Percentiles rank a stretch among this genome's conserved stretches.
Conservation (phyloP, 192 early-diverging fungal genomes). For the Thamnidium elegans region DNA sequence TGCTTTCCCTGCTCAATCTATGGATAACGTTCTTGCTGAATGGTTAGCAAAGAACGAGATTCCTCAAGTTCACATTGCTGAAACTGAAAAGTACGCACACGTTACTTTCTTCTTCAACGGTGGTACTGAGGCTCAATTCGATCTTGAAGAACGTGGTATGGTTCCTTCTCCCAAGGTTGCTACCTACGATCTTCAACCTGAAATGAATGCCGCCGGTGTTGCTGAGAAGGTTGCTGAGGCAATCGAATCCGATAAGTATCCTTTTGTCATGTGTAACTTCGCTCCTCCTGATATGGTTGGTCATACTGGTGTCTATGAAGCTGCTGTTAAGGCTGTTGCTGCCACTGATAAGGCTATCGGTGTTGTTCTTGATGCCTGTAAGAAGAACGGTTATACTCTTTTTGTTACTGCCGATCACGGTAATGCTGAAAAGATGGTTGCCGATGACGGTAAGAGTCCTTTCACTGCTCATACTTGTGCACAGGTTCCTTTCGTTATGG, state of each 20-base stretch:
- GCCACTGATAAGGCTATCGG: constrained; percentile 96
- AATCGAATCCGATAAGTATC: constrained; percentile 74
- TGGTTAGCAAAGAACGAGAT: constrained; percentile 89
- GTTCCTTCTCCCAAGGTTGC: constrained; percentile 93
- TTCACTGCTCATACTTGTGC: constrained; percentile 96
- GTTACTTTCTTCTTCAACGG: constrained; percentile 99
- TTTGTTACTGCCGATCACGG: constrained; percentile 99
- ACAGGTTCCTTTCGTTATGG: constrained; percentile 92
- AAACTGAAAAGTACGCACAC: constrained; percentile 99
- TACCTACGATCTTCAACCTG: constrained; percentile 96
- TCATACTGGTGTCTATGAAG: constrained; percentile 95
- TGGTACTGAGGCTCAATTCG: constrained; percentile 90
- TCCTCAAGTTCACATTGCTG: constrained; percentile 94
- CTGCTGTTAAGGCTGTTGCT: constrained; percentile 86
- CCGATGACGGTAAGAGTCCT: constrained; percentile 77
- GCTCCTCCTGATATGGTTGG: constrained; percentile 97
- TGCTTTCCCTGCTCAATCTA: constrained; percentile 94
- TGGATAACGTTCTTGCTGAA: constrained; percentile 98
- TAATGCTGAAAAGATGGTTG: constrained; percentile 98
- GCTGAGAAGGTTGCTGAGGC: constrained; percentile 88
- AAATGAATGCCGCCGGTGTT: constrained; percentile 90
- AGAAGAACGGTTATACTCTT: constrained; percentile 80
- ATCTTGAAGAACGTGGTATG: constrained; percentile 84
- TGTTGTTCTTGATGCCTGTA: constrained; percentile 89
- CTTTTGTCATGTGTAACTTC: constrained; percentile 99